These are phyloP conservation scores for Litchi chinensis DNA, from an alignment of 345 rosid genomes.

Conservation along the genomic window DNA sequence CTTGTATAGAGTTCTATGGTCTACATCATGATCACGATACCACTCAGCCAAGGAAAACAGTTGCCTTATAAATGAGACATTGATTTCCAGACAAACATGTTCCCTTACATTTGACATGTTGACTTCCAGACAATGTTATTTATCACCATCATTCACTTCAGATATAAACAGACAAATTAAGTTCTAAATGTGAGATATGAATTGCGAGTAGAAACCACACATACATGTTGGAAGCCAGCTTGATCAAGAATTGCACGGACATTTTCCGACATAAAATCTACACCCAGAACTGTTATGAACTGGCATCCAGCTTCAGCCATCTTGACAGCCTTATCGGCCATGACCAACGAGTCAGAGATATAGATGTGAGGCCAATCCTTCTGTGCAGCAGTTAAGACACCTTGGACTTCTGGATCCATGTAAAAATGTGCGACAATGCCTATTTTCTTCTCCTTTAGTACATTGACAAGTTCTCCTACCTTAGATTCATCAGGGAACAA, in stretches of 20 bases:
- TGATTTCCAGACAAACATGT: neutral
- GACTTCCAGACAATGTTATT: neutral
- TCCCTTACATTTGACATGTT: neutral
- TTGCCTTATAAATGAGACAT: neutral
- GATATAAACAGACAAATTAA: neutral
- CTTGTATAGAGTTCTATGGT: neutral
- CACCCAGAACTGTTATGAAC: conserved; percentile 87
- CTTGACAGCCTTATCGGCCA: conserved; percentile 95
- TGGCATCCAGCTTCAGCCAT: conserved; percentile 95
- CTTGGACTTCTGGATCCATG: conserved; percentile 99
- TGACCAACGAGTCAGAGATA: conserved; percentile 92
- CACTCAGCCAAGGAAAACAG: neutral
- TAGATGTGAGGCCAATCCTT: conserved; percentile 91
- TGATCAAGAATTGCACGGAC: conserved; percentile 96
- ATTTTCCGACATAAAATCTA: conserved; percentile 98
- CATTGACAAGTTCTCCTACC: conserved; percentile 68
- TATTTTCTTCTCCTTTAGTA: conserved; percentile 81
- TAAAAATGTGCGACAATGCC: conserved; percentile 94
- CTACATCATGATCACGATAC: neutral
- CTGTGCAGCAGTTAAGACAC: conserved; percentile 88
- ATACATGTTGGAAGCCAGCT: conserved; percentile 82
- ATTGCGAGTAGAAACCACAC: neutral
- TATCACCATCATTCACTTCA: neutral
- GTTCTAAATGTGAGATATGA: neutral
- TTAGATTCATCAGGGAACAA: conserved; percentile 71